A percentile compares a stretch with the other conserved stretches of the same genome.
phyloP scores from a whole-genome alignment of 768 basidiomycete genomes.

The Tylopilus balloui region DNA sequence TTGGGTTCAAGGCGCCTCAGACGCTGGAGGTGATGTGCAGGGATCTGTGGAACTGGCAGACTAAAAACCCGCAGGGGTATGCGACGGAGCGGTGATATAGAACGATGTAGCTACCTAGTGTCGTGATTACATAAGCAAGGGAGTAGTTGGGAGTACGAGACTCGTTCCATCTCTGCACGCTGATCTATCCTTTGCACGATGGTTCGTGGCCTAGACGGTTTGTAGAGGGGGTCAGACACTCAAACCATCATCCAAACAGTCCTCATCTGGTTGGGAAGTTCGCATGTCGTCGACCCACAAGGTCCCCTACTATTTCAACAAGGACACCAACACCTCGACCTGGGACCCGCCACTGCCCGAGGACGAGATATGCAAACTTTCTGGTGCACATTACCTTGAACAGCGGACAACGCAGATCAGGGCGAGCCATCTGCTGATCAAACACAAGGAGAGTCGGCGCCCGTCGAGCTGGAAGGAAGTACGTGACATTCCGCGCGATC shows the following conservation, averaged over 20 bases:
- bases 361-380: conserved; percentile 57
- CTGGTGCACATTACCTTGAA: conserved; percentile 58
- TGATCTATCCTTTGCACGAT: conserved; percentile 16
- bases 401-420: conserved; percentile 57
- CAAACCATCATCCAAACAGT: conserved; percentile 13
- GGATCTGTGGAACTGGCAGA: conserved; percentile 99
- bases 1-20: conserved; percentile 82
- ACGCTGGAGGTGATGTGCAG: conserved; percentile 89
- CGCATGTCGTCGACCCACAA: conserved; percentile 75
- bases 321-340: conserved; percentile 57
- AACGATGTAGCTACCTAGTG: neutral
- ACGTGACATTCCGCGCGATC: conserved; percentile 21
- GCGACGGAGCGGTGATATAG: conserved; percentile 23
- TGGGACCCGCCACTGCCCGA: conserved; percentile 75
- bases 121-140: conserved; percentile 15
- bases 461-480: conserved; percentile 86
- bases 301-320: conserved; percentile 87
- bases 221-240: conserved; percentile 4
- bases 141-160: neutral
- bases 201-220: conserved; percentile 16
- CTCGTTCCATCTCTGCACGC: conserved; percentile 1
- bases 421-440: conserved; percentile 94
- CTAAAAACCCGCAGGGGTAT: conserved; percentile 83
- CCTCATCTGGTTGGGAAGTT: conserved; percentile 65
- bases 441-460: conserved; percentile 76